Base-by-base conservation (phyloP, 2,329 filamentous ascomycete genomes). In the Penicillium sp. region DNA sequence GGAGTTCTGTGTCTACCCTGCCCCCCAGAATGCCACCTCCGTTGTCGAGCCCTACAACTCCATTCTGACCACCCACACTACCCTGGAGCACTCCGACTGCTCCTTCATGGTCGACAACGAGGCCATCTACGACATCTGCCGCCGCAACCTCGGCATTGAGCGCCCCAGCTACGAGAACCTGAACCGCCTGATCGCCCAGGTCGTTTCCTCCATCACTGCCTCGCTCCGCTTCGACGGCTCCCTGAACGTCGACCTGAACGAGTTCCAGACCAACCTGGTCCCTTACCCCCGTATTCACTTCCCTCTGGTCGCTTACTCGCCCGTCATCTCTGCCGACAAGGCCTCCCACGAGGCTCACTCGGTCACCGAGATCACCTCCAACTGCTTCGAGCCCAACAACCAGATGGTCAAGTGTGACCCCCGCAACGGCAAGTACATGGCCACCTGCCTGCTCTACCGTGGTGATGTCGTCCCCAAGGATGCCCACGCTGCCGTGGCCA, bases 341-440 rank as follows among this genome's bases (percentile, higher is more conserved):
- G 92, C 93, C 71, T 90, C 92, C 61, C 94, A 99, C 84, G 94
- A 99, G 86, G 89, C 93, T 85, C 96, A 97, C 88, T 95, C 91
- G 31, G 94, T 98, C 68, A 90, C 92, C 82, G 95, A 98, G 85
- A 97, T 98, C 84, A 96, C 92, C 81, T 96, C 94, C 88, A 91
- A 91, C 69, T 98, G 94, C 89, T 99, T 99, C 84, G 94, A 99
- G 88, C 92, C 94, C 72, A 91, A 97, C 88, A 97, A 96, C 88
- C 94, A 99, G 89, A 99, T 99, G 94, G 94, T 99, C 79, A 96
- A 96, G 87, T 99, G 94, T 78, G 95, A 99, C 79, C 94, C 94
- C 71, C 92, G 93, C 76, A 93, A 96, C 80, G 94, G 94, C 82
- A 99, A 99, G 87, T 99, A 99, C 88, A 99, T 99, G 94, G 94